Evolutionary conservation across 495 filamentous ascomycete species (phyloP).

Genomic region (Penicillium arizonense): DNA sequence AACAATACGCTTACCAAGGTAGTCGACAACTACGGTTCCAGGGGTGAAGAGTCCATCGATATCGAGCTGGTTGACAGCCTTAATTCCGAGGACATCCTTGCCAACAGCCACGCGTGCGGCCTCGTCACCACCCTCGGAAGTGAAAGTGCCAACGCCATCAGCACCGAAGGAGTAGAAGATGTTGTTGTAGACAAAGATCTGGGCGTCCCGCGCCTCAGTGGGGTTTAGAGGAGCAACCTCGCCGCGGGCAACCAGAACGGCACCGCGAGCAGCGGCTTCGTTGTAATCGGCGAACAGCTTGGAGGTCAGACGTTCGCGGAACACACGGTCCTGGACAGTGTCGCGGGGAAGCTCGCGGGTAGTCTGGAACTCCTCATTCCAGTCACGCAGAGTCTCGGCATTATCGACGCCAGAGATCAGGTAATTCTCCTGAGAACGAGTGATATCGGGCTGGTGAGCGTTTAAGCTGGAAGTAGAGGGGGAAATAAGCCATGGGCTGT

Average conservation of each 20-base stretch:
- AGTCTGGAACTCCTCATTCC: slow-evolving; percentile 99
- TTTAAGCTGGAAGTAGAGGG: slow-evolving; percentile 57
- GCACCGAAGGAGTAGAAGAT: slow-evolving; percentile 99
- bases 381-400: slow-evolving; percentile 90
- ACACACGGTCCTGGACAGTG: slow-evolving; percentile 91
- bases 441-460: slow-evolving; percentile 77
- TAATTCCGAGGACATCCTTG: slow-evolving; percentile 93
- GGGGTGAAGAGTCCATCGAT: slow-evolving; percentile 92
- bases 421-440: slow-evolving; percentile 89
- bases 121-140: slow-evolving; percentile 93
- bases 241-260: slow-evolving; percentile 87
- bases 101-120: slow-evolving; percentile 94
- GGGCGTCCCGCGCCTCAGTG: slow-evolving; percentile 86
- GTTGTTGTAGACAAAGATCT: slow-evolving; percentile 99
- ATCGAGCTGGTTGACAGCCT: slow-evolving; percentile 93
- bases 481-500: slow-evolving; percentile 89
- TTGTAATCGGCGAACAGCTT: slow-evolving; percentile 98
- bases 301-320: slow-evolving; percentile 87
- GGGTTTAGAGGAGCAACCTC: slow-evolving; percentile 97
- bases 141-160: slow-evolving; percentile 96
- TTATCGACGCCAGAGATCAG: slow-evolving; percentile 87
- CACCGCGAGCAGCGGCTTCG: slow-evolving; percentile 89
- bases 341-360: slow-evolving; percentile 91
- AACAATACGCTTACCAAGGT: slow-evolving; percentile 94
- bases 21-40: slow-evolving; percentile 95